A percentile compares a stretch with the other conserved stretches of the same genome.
Evolutionary conservation across 148 eudicot genomes (phyloP).

Genomic region (Amaranthus palmeri): DNA sequence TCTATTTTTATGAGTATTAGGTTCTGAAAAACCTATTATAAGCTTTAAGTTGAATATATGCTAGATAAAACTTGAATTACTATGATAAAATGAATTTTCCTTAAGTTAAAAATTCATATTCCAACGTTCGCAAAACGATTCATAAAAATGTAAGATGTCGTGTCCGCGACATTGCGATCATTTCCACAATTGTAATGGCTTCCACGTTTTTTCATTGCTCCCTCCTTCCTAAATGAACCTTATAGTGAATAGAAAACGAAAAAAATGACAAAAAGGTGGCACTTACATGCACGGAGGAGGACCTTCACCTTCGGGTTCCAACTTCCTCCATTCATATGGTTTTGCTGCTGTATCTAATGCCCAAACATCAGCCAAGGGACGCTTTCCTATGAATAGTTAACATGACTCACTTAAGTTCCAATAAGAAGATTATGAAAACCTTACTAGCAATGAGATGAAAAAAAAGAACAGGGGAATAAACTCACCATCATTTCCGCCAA

Average conservation of each 20-base stretch:
- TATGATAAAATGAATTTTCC: no score
- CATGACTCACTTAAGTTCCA: background rate
- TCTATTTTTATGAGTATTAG: no score
- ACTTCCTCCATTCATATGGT: conserved; percentile 96
- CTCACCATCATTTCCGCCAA: conserved; percentile 99
- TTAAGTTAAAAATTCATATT: no score
- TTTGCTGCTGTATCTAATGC: conserved; percentile 98
- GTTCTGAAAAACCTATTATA: no score
- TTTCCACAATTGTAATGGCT: no score
- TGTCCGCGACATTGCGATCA: no score
- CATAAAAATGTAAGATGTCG: no score
- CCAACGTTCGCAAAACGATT: no score
- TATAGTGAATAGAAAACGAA: background rate
- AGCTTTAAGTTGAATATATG: no score
- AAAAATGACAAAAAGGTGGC: conserved; percentile 5
- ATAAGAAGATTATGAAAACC: background rate
- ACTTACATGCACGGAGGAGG: conserved; percentile 98
- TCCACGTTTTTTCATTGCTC: no score
- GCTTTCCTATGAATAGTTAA: conserved; percentile 54
- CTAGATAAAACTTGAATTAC: no score
- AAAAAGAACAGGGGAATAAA: background rate
- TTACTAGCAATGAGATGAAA: conserved; percentile 1
- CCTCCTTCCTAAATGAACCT: background rate
- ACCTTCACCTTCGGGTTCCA: conserved; percentile 99
- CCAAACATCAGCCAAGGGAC: conserved; percentile 99